Conservation (phyloP, 805 yeast species). For the Saturnispora serradocipensis region DNA sequence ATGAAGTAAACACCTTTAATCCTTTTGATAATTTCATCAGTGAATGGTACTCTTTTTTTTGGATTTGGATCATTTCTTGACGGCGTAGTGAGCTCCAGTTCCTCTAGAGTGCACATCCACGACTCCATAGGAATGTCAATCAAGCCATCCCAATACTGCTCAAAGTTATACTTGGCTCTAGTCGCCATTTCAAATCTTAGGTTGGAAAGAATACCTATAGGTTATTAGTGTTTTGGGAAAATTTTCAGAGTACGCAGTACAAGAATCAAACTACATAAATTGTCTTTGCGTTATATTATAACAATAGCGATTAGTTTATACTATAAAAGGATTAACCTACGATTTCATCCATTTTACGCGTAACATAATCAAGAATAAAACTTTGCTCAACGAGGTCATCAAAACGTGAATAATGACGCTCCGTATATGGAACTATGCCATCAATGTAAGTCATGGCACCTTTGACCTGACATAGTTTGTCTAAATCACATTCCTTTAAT, state of each 20-base stretch:
- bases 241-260: neutral
- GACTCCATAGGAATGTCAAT: constrained; percentile 18
- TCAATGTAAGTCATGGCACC: constrained; percentile 64
- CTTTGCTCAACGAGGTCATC: constrained; percentile 81
- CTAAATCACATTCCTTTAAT: constrained; percentile 44
- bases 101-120: constrained; percentile 23
- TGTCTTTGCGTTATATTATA: neutral
- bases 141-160: constrained; percentile 24
- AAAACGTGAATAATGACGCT: constrained; percentile 70
- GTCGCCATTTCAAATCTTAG: neutral
- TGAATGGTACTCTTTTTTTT: constrained; percentile 23
- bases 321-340: constrained; percentile 5
- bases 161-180: constrained; percentile 1
- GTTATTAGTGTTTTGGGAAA: neutral
- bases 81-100: constrained; percentile 24
- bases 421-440: constrained; percentile 78
- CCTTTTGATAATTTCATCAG: constrained; percentile 34
- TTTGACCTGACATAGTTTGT: constrained; percentile 50
- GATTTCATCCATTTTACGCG: constrained; percentile 60
- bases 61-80: constrained; percentile 25
- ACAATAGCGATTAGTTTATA: neutral
- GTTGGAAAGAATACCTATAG: neutral
- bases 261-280: neutral
- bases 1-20: constrained; percentile 41
- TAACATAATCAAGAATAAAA: constrained; percentile 73